Conservation (phyloP, 2,329 filamentous ascomycete genomes). For the Colletotrichum aenigma region DNA sequence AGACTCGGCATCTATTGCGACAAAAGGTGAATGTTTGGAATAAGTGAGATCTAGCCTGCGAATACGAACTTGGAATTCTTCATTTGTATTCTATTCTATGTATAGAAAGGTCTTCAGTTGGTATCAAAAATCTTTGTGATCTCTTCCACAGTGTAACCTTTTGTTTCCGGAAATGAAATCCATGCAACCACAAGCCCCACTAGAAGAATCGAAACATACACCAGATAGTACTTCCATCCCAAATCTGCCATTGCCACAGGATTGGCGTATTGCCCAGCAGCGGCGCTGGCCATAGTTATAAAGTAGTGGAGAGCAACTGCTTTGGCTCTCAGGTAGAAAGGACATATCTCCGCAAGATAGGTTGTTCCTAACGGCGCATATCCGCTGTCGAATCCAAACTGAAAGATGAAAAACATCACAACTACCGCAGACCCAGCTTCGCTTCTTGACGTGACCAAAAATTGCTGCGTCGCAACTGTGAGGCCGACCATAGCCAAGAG, state of each 20-base stretch:
- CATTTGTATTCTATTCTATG: background rate
- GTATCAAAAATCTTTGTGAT: constrained; percentile 59
- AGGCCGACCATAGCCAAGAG: background rate
- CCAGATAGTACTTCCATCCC: constrained; percentile 60
- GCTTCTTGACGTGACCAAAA: background rate
- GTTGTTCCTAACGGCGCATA: constrained; percentile 54
- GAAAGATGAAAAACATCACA: constrained; percentile 37
- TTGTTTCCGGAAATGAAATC: constrained; percentile 53
- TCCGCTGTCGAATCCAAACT: constrained; percentile 55
- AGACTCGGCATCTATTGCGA: background rate
- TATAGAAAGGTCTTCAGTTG: background rate
- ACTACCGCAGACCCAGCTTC: constrained; percentile 27
- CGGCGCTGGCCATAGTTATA: constrained; percentile 27
- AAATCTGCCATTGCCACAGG: constrained; percentile 55
- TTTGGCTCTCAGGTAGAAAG: constrained; percentile 54
- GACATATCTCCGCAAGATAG: constrained; percentile 60
- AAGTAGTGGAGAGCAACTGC: constrained; percentile 42
- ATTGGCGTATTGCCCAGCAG: constrained; percentile 43
- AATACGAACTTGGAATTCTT: background rate
- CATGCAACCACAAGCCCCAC: constrained; percentile 51
- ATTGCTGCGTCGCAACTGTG: background rate
- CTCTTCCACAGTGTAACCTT: constrained; percentile 54
- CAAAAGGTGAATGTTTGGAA: accelerated
- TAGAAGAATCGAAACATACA: constrained; percentile 53
- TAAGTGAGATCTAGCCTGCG: background rate